Percentiles rank a stretch among this genome's conserved stretches.
Conservation (phyloP, 805 yeast species). For the Scheffersomyces stipitis region DNA sequence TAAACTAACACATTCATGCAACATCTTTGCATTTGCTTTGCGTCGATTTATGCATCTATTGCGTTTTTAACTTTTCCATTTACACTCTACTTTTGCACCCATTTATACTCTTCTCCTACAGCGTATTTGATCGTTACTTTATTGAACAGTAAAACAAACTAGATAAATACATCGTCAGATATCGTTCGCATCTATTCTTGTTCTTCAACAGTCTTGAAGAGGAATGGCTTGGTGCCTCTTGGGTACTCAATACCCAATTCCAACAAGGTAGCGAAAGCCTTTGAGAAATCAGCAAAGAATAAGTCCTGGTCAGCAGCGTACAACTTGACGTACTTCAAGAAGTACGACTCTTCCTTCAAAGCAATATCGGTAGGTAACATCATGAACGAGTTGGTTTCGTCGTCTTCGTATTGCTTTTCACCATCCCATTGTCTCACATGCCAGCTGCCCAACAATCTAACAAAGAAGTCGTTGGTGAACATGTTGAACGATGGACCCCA, state of each 20-base stretch:
- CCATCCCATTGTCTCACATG: constrained; percentile 44
- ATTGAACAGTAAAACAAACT: too few species aligned
- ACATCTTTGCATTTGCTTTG: too few species aligned
- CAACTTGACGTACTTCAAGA: constrained; percentile 44
- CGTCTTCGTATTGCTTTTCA: constrained; percentile 40
- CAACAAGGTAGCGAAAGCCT: constrained; percentile 45
- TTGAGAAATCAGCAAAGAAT: constrained; percentile 50
- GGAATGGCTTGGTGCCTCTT: constrained; percentile 39
- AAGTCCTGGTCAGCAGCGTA: constrained; percentile 51
- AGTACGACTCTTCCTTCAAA: constrained; percentile 45
- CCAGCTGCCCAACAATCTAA: constrained; percentile 53
- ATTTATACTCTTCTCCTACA: too few species aligned
- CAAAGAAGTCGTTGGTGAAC: constrained; percentile 42
- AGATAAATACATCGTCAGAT: too few species aligned
- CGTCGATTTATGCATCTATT: too few species aligned
- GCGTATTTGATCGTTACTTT: too few species aligned
- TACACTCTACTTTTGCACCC: too few species aligned
- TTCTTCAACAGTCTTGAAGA: constrained; percentile 69
- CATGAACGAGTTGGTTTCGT: constrained; percentile 43
- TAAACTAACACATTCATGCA: too few species aligned
- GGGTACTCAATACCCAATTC: constrained; percentile 53
- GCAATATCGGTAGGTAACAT: constrained; percentile 63
- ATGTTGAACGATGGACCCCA: constrained; percentile 40
- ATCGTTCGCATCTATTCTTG: too few species aligned
- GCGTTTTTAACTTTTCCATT: too few species aligned